These are phyloP conservation scores for Shiraia sp. DNA, from an alignment of 2,329 filamentous ascomycete species.

Conservation along the genomic window DNA sequence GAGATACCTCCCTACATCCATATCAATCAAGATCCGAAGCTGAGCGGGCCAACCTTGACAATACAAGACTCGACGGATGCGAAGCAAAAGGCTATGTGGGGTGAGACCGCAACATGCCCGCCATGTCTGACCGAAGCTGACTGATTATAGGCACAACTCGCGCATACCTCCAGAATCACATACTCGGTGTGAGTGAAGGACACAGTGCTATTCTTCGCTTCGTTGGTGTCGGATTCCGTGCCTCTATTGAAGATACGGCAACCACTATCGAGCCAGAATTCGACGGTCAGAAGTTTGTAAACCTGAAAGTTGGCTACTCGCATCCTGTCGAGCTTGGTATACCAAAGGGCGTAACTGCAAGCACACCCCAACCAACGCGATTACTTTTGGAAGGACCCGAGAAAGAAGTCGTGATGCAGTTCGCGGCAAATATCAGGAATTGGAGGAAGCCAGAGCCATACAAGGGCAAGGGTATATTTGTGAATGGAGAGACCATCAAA, in stretches of 20 bases:
- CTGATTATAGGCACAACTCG: conserved; percentile 74
- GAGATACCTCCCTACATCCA: conserved; percentile 78
- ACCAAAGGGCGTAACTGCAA: conserved; percentile 80
- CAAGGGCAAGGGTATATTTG: conserved; percentile 98
- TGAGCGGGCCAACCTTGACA: conserved; percentile 67
- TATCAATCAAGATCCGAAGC: conserved; percentile 67
- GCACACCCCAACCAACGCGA: conserved; percentile 85
- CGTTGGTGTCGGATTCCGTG: conserved; percentile 94
- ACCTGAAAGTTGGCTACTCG: conserved; percentile 93
- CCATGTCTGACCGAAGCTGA: not conserved
- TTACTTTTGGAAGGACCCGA: conserved; percentile 88
- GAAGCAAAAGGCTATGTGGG: conserved; percentile 94
- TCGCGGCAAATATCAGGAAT: conserved; percentile 82
- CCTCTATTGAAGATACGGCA: conserved; percentile 77
- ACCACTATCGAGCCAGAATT: conserved; percentile 69
- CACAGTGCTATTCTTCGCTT: conserved; percentile 91
- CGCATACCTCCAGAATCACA: conserved; percentile 86
- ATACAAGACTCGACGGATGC: conserved; percentile 70
- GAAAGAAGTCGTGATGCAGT: conserved; percentile 84
- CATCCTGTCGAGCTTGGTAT: conserved; percentile 91
- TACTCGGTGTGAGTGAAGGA: conserved; percentile 93
- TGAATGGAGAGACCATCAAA: conserved; percentile 97
- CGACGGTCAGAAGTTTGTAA: conserved; percentile 84
- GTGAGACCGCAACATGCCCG: conserved; percentile 52
- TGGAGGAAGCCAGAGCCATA: conserved; percentile 96